Evolutionary conservation across 768 basidiomycete species (phyloP).

Genomic region (Kwoniella dendrophila): DNA sequence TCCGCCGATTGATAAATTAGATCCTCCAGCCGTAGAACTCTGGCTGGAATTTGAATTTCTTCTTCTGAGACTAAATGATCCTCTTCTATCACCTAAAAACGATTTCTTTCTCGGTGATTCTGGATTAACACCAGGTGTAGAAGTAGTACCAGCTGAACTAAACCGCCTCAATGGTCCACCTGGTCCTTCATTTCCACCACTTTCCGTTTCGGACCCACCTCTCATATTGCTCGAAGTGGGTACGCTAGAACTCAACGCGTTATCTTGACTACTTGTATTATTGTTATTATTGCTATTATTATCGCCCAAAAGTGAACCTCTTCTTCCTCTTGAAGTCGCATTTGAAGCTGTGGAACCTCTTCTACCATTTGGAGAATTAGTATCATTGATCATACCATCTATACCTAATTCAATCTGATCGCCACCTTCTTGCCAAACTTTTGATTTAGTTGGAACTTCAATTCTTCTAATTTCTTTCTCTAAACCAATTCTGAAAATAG

Average conservation of each 20-base stretch:
- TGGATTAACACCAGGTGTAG: neutral
- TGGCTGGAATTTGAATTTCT: slow-evolving; percentile 1
- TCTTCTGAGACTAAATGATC: slow-evolving; percentile 8
- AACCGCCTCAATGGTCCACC: slow-evolving; percentile 13
- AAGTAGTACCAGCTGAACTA: slow-evolving; percentile 9
- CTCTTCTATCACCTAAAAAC: slow-evolving; percentile 8
- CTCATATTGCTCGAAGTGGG: neutral
- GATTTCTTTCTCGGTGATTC: neutral
- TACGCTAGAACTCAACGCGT: slow-evolving; percentile 5
- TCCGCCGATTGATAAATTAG: neutral
- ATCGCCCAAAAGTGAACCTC: neutral
- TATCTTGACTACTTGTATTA: neutral
- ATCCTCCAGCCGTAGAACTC: neutral
- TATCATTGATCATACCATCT: slow-evolving; percentile 9
- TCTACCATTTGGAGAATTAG: neutral
- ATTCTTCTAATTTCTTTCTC: slow-evolving; percentile 46
- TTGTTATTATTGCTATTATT: neutral
- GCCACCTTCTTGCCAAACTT: slow-evolving; percentile 49
- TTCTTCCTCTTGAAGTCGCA: neutral
- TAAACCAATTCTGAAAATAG: slow-evolving; percentile 38
- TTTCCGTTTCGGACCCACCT: neutral
- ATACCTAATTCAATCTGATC: slow-evolving; percentile 27
- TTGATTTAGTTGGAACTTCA: slow-evolving; percentile 40
- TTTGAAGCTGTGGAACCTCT: neutral
- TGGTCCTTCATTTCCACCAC: no score